A percentile compares a stretch with the other conserved stretches of the same genome.
These are phyloP conservation scores for Trametes meyenii DNA, from an alignment of 768 basidiomycete species.

Conservation along the genomic window DNA sequence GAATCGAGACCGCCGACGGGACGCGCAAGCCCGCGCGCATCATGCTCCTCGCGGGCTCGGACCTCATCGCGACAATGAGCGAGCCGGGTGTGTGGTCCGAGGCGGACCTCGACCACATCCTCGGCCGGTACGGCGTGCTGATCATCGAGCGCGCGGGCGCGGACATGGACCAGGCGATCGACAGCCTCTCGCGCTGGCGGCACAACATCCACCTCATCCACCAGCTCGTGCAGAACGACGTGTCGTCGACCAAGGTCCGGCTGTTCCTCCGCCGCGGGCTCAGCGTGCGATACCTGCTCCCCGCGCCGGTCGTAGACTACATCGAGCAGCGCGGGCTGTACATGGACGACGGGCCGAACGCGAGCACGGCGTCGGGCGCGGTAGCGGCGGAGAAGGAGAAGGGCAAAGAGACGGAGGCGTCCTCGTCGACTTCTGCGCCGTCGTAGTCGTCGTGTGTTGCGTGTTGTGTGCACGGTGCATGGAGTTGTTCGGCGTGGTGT, in stretches of 20 bases:
- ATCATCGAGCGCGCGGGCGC: slow-evolving; percentile 96
- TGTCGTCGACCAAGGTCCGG: slow-evolving; percentile 92
- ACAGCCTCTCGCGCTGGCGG: slow-evolving; percentile 73
- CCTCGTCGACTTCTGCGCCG: slow-evolving; percentile 3
- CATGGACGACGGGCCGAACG: slow-evolving; percentile 54
- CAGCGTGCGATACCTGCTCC: slow-evolving; percentile 88
- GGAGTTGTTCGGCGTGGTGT: not conserved
- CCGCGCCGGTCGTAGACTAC: slow-evolving; percentile 89
- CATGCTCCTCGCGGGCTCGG: slow-evolving; percentile 97
- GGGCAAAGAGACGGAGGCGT: slow-evolving; percentile 39
- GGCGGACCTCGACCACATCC: slow-evolving; percentile 92
- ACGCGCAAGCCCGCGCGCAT: slow-evolving; percentile 77
- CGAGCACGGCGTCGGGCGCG: slow-evolving; percentile 35
- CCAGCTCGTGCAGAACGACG: slow-evolving; percentile 96
- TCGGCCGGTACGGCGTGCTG: slow-evolving; percentile 91
- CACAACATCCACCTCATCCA: slow-evolving; percentile 89
- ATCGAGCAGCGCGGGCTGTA: slow-evolving; percentile 86
- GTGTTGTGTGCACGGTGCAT: not conserved
- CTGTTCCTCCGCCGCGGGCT: slow-evolving; percentile 79
- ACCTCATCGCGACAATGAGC: slow-evolving; percentile 96
- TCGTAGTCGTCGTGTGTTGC: not conserved
- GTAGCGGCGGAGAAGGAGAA: slow-evolving; percentile 37
- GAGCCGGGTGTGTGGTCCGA: slow-evolving; percentile 98
- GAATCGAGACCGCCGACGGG: slow-evolving; percentile 72
- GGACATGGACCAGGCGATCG: slow-evolving; percentile 83